phyloP scores from a whole-genome alignment of 2,329 filamentous ascomycete species.

The Monilinia fructicola region DNA sequence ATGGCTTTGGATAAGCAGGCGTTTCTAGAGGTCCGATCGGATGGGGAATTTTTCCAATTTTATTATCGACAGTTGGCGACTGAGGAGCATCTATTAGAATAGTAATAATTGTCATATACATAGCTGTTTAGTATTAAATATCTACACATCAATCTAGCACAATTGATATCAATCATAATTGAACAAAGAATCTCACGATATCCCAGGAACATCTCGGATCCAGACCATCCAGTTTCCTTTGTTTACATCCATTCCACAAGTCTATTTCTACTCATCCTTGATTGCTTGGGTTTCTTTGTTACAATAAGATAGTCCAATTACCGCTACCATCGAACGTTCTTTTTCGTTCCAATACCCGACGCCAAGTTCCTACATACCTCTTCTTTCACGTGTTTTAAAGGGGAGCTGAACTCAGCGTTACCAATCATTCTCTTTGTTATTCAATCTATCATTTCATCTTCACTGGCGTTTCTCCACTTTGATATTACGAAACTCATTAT shows the following conservation, averaged over 20 bases:
- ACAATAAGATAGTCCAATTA: background rate
- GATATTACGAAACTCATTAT: background rate
- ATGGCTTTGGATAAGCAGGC: background rate
- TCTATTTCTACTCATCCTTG: background rate
- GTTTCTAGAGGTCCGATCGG: background rate
- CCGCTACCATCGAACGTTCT: conserved; percentile 12
- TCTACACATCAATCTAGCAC: background rate
- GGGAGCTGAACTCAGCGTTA: conserved; percentile 3
- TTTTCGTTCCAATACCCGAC: background rate
- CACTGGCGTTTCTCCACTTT: background rate
- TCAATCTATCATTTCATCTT: background rate
- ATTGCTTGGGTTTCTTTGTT: background rate
- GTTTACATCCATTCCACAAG: background rate
- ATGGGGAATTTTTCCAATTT: background rate
- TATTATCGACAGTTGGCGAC: background rate
- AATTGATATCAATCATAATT: background rate
- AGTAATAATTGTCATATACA: background rate
- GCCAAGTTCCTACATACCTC: background rate
- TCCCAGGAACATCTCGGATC: background rate
- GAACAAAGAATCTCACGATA: background rate
- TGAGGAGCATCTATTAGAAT: background rate
- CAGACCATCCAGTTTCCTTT: background rate
- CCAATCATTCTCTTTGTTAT: conserved; percentile 9
- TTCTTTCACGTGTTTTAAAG: background rate
- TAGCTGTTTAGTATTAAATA: background rate